Base-by-base conservation (phyloP, 345 rosid genomes). In the Brassica napus region DNA sequence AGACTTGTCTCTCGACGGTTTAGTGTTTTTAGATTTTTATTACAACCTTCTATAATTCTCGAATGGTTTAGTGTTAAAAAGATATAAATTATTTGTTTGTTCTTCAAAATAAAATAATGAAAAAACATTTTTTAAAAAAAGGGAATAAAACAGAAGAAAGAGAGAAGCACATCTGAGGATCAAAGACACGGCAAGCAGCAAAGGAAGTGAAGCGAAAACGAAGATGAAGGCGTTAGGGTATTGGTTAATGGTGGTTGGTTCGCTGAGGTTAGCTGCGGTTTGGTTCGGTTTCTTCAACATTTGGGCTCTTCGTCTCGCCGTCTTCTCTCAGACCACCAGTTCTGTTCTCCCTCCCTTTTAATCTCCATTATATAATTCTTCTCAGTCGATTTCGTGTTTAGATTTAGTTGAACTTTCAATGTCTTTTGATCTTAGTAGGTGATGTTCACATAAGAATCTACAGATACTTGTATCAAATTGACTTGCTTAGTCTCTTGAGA, bases 261-360 rank as follows among this genome's bases (percentile, higher is more conserved):
- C 88, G 5, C 91, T 92, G 60, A 89, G 98, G 77, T 83, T 94
- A 75, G 91, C 89, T n/a, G 90, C 98, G 49, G 98, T 91, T 47
- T 94, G 97, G 95, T 91, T 94, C 80, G 98, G 98, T 42, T 94
- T 92, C 92, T 87, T 92, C 84, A 86, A 94, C 84, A 89, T 92
- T 65, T 88, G 93, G 94, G 94, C 97, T 83, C 97, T 94, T 76
- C 85, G 88, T 26, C 93, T 86, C 76, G 98, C 92, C 31, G 97
- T 92, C 83, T 94, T 88, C 91, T 92, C 97, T 83, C 85, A 83
- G 8, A 81, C 95, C 75, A 83, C 85, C 74, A 88, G 97, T 92
- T 77, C 65, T 79, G 65, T 70, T 35, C 34, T 65, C 59, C n/a
- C 15, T 16, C 5, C 55, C 55, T 4, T 31, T 2, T 3, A 10